Conservation (phyloP, 2,329 filamentous ascomycete species). For the Hymenoscyphus scutula region DNA sequence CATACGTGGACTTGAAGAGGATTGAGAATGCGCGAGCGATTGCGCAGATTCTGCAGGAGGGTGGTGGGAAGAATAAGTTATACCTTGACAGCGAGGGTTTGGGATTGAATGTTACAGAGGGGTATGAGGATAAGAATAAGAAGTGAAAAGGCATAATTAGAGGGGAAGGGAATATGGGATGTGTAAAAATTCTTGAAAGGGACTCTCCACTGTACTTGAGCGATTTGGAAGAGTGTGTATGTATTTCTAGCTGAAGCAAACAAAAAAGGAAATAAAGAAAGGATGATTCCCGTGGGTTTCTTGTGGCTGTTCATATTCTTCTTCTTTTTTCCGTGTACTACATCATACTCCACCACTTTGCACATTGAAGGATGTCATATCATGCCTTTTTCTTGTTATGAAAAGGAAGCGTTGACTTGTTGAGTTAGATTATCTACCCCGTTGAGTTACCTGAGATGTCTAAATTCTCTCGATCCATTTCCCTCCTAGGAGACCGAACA, state of each 20-base stretch:
- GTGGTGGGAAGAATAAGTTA: constrained; percentile 84
- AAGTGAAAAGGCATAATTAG: constrained; percentile 44
- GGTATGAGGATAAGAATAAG: constrained; percentile 44
- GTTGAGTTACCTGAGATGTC: too few relatives aligned
- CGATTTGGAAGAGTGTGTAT: constrained; percentile 24
- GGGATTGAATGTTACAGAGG: constrained; percentile 79
- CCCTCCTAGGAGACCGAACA: too few relatives aligned
- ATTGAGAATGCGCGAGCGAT: constrained; percentile 94
- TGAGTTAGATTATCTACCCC: too few relatives aligned
- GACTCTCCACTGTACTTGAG: constrained; percentile 50
- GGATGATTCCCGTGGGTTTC: too few relatives aligned
- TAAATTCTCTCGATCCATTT: too few relatives aligned
- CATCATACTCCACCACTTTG: too few relatives aligned
- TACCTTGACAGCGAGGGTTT: constrained; percentile 89
- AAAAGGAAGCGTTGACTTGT: too few relatives aligned
- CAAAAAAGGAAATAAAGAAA: background rate
- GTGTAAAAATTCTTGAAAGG: constrained; percentile 26
- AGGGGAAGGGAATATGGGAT: constrained; percentile 9
- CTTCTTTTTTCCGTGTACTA: too few relatives aligned
- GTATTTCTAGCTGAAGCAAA: constrained; percentile 35
- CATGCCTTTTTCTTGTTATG: too few relatives aligned
- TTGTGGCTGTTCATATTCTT: too few relatives aligned
- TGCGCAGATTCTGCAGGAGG: constrained; percentile 82
- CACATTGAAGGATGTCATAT: too few relatives aligned
- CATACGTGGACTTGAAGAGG: constrained; percentile 95